Conservation (phyloP, 2,329 filamentous ascomycete genomes). For the Phyllosticta citriasiana region DNA sequence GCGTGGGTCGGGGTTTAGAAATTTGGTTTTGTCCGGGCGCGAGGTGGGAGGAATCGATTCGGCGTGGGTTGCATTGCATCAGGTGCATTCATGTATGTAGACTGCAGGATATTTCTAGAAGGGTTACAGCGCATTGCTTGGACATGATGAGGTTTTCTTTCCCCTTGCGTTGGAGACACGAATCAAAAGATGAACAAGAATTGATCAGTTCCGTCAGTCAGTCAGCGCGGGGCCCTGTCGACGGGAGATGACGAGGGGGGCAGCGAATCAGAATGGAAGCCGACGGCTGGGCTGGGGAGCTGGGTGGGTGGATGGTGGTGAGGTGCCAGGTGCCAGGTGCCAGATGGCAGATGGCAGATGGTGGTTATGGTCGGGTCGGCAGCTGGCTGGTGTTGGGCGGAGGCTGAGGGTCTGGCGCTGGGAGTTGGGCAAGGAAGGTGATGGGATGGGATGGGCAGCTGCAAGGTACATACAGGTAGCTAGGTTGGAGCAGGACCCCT, state of each 20-base stretch:
- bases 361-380: no score
- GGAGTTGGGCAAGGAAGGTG: no score
- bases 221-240: no score
- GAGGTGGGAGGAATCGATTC: background rate
- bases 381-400: background rate
- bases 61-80: conserved; percentile 26
- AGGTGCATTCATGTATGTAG: background rate
- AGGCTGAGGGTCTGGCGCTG: background rate
- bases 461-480: background rate
- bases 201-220: no score
- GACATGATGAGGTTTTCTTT: background rate
- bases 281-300: background rate
- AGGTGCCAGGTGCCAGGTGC: no score
- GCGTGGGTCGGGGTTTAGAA: background rate
- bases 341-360: no score
- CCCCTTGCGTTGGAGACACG: background rate
- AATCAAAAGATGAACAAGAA: background rate
- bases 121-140: conserved; percentile 20
- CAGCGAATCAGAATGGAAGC: no score
- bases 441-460: background rate
- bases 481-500: background rate
- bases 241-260: no score
- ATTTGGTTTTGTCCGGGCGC: background rate
- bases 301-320: no score
- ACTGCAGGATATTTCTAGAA: conserved; percentile 21